Evolutionary conservation across 1,139 yeast genomes (phyloP).

Genomic region (Geotrichum armillariae): DNA sequence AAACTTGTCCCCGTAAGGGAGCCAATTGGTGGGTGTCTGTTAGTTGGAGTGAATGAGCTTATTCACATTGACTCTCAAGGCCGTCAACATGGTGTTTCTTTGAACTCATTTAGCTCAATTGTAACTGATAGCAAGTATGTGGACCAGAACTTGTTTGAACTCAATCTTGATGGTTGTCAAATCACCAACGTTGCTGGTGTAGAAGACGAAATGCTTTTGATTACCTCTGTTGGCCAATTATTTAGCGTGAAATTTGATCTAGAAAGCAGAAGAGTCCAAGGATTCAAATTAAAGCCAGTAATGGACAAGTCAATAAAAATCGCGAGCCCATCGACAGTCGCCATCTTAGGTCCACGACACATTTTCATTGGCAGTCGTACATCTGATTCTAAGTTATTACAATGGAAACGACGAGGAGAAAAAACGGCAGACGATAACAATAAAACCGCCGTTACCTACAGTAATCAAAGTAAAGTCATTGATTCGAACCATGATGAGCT

Average conservation of each 20-base stretch:
- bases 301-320: conserved; percentile 25
- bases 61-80: conserved; percentile 86
- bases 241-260: conserved; percentile 53
- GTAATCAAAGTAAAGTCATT: conserved; percentile 34
- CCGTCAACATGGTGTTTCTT: conserved; percentile 62
- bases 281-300: conserved; percentile 33
- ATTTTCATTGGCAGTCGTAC: conserved; percentile 48
- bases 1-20: conserved; percentile 60
- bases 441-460: conserved; percentile 17
- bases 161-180: conserved; percentile 59
- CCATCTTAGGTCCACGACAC: conserved; percentile 26
- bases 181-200: conserved; percentile 45
- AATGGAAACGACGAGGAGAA: conserved; percentile 37
- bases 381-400: conserved; percentile 45
- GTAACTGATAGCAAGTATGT: conserved; percentile 51
- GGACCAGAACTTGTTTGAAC: conserved; percentile 54
- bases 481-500: conserved; percentile 38
- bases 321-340: conserved; percentile 30
- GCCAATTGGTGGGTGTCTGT: conserved; percentile 70
- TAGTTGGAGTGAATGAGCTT: conserved; percentile 76
- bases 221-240: conserved; percentile 53
- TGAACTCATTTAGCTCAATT: conserved; percentile 53
- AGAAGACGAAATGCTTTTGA: conserved; percentile 53
- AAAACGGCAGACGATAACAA: conserved; percentile 22
- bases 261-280: conserved; percentile 46